Base-by-base conservation (phyloP, 2,329 filamentous ascomycete species). In the Herpotrichia juniperi region DNA sequence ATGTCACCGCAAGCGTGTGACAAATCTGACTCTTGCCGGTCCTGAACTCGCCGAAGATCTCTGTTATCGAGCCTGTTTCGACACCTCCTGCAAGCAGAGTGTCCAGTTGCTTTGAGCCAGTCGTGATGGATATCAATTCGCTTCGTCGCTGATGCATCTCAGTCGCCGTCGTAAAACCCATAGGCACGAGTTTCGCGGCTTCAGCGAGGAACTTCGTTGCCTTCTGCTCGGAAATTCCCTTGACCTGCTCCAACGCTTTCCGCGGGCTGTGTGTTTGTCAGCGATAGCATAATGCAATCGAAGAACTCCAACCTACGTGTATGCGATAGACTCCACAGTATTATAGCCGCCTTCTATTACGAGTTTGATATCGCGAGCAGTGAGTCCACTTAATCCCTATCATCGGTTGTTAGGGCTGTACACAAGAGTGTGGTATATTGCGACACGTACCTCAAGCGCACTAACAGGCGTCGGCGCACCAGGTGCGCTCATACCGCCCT, bases 21-120 rank as follows among this genome's bases (percentile, higher is more conserved):
- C 94, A 99, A 51, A 99, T 93, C 75, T 99, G 94, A 79, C 92
- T 96, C 78, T 99, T 99, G 74, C 94, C 96, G 0, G 94, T 99
- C 65, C 94, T 85, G 71, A 99, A 99, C 74, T 99, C 94, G 70
- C 94, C 94, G 70, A 99, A 99, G 3, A 99, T 88, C 76, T 99
- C 96, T 0, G 96, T 99, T 48, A 99, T 96, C 8, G 93, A 97
- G 39, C 96, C 96, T 0, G 94, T 99, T 76, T 99, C 96, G 45
- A 99, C 85, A 52, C 94, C 94, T 64, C 94, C 94, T 25, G 93
- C 94, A 14, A 99, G 84, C 19, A 99, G 81, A 12, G 94, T 97
- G 71, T 99, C 94, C 9, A 99, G 83, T 69, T 97, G 93, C 78
- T 99, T 99, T 8, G 94, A 97, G 52, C 96, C 94, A 2, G 94